A percentile compares a stretch with the other conserved stretches of the same genome.
Conservation (phyloP, 225 moss, liverwort and hornwort genomes). For the Rhytidiadelphus loreus region DNA sequence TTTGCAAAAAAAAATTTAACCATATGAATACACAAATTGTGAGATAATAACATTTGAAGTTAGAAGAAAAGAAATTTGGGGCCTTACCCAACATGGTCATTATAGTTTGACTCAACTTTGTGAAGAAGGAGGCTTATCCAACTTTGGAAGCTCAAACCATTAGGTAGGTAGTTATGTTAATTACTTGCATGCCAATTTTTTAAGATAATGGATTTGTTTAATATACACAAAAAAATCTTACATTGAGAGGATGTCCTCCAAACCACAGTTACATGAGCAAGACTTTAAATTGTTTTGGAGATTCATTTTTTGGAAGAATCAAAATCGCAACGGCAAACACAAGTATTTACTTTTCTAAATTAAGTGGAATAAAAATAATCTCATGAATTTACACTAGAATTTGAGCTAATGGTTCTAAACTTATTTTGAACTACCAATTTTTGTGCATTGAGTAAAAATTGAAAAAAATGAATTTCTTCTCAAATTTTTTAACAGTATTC, state of each 20-base stretch:
- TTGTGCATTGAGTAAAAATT: not conserved
- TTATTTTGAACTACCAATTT: not conserved
- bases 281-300: not conserved
- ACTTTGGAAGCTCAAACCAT: accelerated
- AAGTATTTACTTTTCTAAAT: not conserved
- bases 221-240: not conserved
- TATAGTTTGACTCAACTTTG: not conserved
- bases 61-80: not conserved
- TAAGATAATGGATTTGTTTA: not conserved
- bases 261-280: too few relatives aligned
- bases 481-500: too few relatives aligned
- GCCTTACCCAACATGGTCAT: accelerated
- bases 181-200: not conserved
- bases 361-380: not conserved
- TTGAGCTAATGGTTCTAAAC: not conserved
- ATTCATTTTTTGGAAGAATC: not conserved
- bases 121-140: not conserved
- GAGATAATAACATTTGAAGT: not conserved
- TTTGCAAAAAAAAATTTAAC: accelerated
- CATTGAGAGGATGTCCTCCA: not conserved
- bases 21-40: accelerated
- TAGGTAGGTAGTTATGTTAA: not conserved
- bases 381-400: not conserved
- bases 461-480: not conserved
- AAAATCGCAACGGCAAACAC: accelerated